Conservation (phyloP, 2,329 filamentous ascomycete genomes). For the Rutstroemia sp. region DNA sequence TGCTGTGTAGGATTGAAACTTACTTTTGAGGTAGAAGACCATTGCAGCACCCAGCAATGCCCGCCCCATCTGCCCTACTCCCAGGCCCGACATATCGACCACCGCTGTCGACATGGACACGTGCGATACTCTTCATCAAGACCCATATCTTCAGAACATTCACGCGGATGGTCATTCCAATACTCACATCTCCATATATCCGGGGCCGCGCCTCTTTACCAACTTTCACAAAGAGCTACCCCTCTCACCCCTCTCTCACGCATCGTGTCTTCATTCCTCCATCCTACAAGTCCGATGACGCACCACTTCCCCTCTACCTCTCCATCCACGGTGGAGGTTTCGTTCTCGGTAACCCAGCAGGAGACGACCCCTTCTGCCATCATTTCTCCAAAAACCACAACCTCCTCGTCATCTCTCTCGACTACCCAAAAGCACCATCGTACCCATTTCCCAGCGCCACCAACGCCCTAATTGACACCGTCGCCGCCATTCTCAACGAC, state of each 20-base stretch:
- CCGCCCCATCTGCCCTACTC: not conserved
- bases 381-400: slow-evolving; percentile 34
- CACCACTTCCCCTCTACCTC: slow-evolving; percentile 29
- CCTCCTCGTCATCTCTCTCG: slow-evolving; percentile 39
- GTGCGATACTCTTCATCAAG: not conserved
- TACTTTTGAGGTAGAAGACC: not conserved
- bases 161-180: not conserved
- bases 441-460: slow-evolving; percentile 37
- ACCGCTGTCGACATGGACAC: not conserved
- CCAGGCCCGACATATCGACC: not conserved
- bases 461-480: slow-evolving; percentile 39
- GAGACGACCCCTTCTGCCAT: slow-evolving; percentile 40
- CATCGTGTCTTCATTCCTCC: slow-evolving; percentile 7
- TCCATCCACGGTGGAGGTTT: slow-evolving; percentile 46
- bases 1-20: too few species aligned
- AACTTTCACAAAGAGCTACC: slow-evolving; percentile 8
- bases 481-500: slow-evolving; percentile 36
- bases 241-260: slow-evolving; percentile 2
- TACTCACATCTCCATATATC: not conserved
- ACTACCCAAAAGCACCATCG: slow-evolving; percentile 42
- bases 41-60: not conserved
- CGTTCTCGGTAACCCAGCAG: slow-evolving; percentile 34
- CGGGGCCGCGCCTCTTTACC: not conserved
- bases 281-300: not conserved
- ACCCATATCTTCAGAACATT: not conserved